Conservation (phyloP, 441 rosid genomes). For the Iberis amara region DNA sequence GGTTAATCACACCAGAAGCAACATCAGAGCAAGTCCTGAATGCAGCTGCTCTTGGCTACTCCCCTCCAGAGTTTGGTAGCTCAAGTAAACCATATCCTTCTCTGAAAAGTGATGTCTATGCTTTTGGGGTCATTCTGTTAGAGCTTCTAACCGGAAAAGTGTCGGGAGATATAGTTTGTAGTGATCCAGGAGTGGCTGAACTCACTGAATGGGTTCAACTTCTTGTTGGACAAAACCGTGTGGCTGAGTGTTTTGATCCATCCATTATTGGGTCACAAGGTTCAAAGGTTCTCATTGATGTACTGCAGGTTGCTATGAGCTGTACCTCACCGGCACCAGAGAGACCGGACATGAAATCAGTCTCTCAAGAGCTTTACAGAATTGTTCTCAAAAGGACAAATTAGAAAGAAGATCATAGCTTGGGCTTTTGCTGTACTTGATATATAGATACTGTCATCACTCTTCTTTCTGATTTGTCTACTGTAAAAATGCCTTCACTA, state of each 20-base stretch:
- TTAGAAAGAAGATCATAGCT: constrained; percentile 7
- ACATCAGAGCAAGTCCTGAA: constrained; percentile 66
- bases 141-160: constrained; percentile 59
- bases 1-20: constrained; percentile 56
- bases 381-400: constrained; percentile 28
- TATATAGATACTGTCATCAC: background rate
- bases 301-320: constrained; percentile 59
- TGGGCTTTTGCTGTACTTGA: background rate
- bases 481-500: constrained; percentile 12
- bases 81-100: constrained; percentile 61
- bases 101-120: constrained; percentile 63
- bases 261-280: constrained; percentile 31
- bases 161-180: constrained; percentile 48
- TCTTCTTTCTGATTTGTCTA: background rate
- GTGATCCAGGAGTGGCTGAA: constrained; percentile 50
- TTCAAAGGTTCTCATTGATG: constrained; percentile 36
- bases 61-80: constrained; percentile 72
- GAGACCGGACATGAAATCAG: constrained; percentile 67
- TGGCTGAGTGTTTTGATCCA: constrained; percentile 48
- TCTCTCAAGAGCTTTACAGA: constrained; percentile 52
- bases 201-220: constrained; percentile 60
- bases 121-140: constrained; percentile 55
- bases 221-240: constrained; percentile 41
- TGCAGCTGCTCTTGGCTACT: constrained; percentile 64
- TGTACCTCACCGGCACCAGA: constrained; percentile 76